A percentile compares a stretch with the other conserved stretches of the same genome.
Evolutionary conservation across 2,329 filamentous ascomycete species (phyloP).

Genomic region (Pyrenophora seminiperda): DNA sequence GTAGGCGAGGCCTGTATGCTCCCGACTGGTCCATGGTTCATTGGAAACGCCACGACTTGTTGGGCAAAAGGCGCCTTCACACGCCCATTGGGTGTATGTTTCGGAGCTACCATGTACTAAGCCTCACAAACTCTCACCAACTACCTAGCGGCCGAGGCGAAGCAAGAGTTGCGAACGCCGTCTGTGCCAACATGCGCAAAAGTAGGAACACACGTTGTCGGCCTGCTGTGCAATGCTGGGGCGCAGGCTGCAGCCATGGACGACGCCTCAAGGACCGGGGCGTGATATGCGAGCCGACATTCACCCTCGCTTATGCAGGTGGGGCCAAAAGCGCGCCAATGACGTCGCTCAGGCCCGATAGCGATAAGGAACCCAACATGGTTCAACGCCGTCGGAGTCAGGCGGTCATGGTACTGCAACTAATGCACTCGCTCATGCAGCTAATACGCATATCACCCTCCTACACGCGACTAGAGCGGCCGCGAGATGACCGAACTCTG

Average conservation of each 20-base stretch:
- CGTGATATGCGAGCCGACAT: conserved; percentile 14
- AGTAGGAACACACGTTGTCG: conserved; percentile 24
- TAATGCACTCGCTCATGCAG: conserved; percentile 27
- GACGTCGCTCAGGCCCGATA: conserved; percentile 30
- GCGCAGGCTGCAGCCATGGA: conserved; percentile 8
- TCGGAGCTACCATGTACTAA: conserved; percentile 9
- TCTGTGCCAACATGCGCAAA: conserved; percentile 8
- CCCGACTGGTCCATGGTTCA: conserved; percentile 6
- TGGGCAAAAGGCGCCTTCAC: conserved; percentile 1
- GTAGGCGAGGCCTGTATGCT: background rate
- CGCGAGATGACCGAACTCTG: conserved; percentile 31
- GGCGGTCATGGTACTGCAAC: conserved; percentile 16
- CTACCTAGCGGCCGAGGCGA: conserved; percentile 11
- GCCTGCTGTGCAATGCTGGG: conserved; percentile 21
- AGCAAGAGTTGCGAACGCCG: conserved; percentile 13
- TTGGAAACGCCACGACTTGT: conserved; percentile 18
- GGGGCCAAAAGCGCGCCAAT: conserved; percentile 23
- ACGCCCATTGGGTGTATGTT: conserved; percentile 14
- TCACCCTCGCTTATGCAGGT: conserved; percentile 18
- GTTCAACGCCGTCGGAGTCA: conserved; percentile 20
- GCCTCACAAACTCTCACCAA: conserved; percentile 2
- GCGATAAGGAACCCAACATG: conserved; percentile 26
- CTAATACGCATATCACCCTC: conserved; percentile 35
- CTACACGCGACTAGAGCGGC: conserved; percentile 25
- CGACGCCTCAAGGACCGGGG: conserved; percentile 14